Percentiles rank a stretch among this genome's conserved stretches.
Evolutionary conservation across 108 stramenopile species (phyloP).

Genomic region (Cyclotella kingstonii): DNA sequence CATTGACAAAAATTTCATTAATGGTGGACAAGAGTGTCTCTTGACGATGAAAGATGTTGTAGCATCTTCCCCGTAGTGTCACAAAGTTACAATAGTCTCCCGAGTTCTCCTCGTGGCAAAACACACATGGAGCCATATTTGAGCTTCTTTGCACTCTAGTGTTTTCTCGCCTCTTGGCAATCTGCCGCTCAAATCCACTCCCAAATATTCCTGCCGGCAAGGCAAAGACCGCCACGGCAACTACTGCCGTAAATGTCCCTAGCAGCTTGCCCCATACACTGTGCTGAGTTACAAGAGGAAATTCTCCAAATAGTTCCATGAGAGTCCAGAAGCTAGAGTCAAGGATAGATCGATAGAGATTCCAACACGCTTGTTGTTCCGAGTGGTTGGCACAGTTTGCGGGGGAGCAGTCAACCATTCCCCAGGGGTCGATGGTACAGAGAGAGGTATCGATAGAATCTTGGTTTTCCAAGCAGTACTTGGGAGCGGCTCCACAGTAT

Average conservation of each 20-base stretch:
- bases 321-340: conserved; percentile 77
- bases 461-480: conserved; percentile 31
- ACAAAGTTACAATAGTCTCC: conserved; percentile 32
- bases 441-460: conserved; percentile 61
- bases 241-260: conserved; percentile 85
- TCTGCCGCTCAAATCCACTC: conserved; percentile 82
- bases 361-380: conserved; percentile 67
- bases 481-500: conserved; percentile 66
- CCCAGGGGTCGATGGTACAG: conserved; percentile 68
- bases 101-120: not conserved
- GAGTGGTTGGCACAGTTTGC: conserved; percentile 56
- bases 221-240: conserved; percentile 88
- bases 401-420: conserved; percentile 62
- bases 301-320: conserved; percentile 90
- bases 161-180: conserved; percentile 46
- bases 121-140: too few species aligned
- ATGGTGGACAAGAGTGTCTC: conserved; percentile 21
- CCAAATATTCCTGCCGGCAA: conserved; percentile 88
- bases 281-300: conserved; percentile 83
- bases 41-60: conserved; percentile 68
- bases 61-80: conserved; percentile 45
- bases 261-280: conserved; percentile 64
- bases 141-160: too few species aligned
- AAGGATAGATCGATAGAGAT: conserved; percentile 70
- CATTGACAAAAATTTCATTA: conserved; percentile 56